Evolutionary conservation across 192 early-diverging fungal species (phyloP).

Genomic region (Coemansia sp.): DNA sequence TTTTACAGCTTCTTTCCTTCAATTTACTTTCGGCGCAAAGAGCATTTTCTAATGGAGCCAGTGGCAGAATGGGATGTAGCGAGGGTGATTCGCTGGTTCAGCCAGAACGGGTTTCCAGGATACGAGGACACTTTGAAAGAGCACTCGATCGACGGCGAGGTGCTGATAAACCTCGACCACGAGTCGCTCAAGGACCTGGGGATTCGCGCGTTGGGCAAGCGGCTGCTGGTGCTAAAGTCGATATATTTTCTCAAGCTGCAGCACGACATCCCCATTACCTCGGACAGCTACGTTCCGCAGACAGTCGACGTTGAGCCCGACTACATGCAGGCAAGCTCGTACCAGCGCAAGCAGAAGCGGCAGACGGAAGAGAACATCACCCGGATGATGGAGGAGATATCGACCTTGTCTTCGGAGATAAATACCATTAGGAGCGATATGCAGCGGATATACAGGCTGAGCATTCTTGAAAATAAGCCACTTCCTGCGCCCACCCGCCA

Average conservation of each 20-base stretch:
- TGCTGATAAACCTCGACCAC: constrained; percentile 85
- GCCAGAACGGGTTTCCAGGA: constrained; percentile 51
- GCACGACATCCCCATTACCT: constrained; percentile 73
- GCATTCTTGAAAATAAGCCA: constrained; percentile 49
- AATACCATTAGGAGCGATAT: constrained; percentile 39
- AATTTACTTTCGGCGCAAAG: too few relatives aligned
- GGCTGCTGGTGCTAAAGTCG: constrained; percentile 84
- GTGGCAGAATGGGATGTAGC: constrained; percentile 44
- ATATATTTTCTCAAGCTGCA: constrained; percentile 82
- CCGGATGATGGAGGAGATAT: constrained; percentile 46
- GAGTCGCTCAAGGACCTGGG: constrained; percentile 85
- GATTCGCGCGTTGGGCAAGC: constrained; percentile 79
- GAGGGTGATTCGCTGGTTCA: constrained; percentile 49
- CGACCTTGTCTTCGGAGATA: constrained; percentile 41
- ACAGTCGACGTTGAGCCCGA: constrained; percentile 54
- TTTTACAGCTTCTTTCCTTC: too few relatives aligned
- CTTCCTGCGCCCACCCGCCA: constrained; percentile 36
- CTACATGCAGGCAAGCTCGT: constrained; percentile 40
- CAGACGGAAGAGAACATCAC: constrained; percentile 43
- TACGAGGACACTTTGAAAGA: constrained; percentile 58
- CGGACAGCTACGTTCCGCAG: constrained; percentile 82
- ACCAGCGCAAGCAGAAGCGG: constrained; percentile 46
- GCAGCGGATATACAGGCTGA: constrained; percentile 51
- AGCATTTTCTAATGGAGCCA: constrained; percentile 35
- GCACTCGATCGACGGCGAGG: constrained; percentile 85